Conservation (phyloP, 345 rosid genomes). For the Dovyalis caffra region DNA sequence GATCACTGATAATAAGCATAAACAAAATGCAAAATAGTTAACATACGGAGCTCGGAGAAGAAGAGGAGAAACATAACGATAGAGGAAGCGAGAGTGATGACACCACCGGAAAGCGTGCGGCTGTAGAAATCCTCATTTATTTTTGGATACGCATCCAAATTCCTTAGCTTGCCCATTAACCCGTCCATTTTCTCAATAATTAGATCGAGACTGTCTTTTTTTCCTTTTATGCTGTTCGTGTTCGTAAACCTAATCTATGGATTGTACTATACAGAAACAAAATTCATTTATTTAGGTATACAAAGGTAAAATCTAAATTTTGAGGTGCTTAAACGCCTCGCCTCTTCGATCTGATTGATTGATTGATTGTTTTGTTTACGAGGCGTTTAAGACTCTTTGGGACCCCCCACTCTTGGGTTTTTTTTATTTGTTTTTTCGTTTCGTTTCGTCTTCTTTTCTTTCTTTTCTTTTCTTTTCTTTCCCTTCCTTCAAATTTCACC, state of each 20-base stretch:
- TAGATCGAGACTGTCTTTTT: not conserved
- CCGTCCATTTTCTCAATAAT: slow-evolving; percentile 47
- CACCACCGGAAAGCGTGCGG: slow-evolving; percentile 94
- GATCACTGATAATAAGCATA: not conserved
- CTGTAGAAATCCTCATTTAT: slow-evolving; percentile 96
- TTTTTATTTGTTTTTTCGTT: no score
- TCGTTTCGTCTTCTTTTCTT: slow-evolving; percentile 2
- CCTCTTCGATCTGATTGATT: not conserved
- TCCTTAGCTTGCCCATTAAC: slow-evolving; percentile 68
- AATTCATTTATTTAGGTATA: not conserved
- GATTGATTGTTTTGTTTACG: not conserved
- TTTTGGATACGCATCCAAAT: slow-evolving; percentile 92
- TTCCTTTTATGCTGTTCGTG: not conserved
- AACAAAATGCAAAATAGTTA: not conserved
- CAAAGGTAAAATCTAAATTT: not conserved
- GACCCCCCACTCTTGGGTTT: no score
- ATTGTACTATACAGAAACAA: not conserved
- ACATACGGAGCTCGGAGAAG: slow-evolving; percentile 90
- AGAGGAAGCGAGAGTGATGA: slow-evolving; percentile 84
- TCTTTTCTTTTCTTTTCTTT: no score
- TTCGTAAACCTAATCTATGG: not conserved
- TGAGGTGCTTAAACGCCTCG: not conserved
- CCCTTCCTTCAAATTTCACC: not conserved
- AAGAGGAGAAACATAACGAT: slow-evolving; percentile 89
- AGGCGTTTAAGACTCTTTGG: not conserved